Conservation (phyloP, 768 basidiomycete species). For the Kockovaella imperatae region DNA sequence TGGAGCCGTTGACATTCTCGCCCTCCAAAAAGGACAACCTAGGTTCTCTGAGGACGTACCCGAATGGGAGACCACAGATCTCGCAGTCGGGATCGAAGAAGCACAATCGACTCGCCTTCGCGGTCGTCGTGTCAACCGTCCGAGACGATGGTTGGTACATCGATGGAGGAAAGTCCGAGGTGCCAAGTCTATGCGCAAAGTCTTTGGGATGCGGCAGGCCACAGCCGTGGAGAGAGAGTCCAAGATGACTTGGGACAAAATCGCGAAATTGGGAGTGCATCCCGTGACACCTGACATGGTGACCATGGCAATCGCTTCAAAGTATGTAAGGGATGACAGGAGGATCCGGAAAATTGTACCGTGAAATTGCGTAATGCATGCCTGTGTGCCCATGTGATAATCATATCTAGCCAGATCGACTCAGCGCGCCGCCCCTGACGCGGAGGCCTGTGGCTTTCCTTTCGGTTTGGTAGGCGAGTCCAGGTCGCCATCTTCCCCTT, state of each 20-base stretch:
- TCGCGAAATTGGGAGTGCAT: background rate
- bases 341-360: background rate
- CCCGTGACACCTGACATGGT: background rate
- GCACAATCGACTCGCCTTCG: too few species aligned
- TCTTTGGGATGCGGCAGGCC: background rate
- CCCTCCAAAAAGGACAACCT: background rate
- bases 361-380: too few species aligned
- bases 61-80: constrained; percentile 2
- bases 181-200: background rate
- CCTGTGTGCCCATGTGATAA: too few species aligned
- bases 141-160: background rate
- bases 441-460: too few species aligned
- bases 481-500: constrained; percentile 11
- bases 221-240: background rate
- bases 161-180: background rate
- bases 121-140: background rate
- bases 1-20: constrained; percentile 58
- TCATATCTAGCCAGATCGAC: too few species aligned
- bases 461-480: too few species aligned
- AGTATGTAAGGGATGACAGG: constrained; percentile 3
- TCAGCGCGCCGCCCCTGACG: too few species aligned
- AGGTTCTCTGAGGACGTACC: constrained; percentile 6
- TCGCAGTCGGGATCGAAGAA: background rate
- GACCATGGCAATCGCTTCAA: background rate
- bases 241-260: background rate